Conservation (phyloP, 306 rosid genomes). For the Oemleria cerasiformis region DNA sequence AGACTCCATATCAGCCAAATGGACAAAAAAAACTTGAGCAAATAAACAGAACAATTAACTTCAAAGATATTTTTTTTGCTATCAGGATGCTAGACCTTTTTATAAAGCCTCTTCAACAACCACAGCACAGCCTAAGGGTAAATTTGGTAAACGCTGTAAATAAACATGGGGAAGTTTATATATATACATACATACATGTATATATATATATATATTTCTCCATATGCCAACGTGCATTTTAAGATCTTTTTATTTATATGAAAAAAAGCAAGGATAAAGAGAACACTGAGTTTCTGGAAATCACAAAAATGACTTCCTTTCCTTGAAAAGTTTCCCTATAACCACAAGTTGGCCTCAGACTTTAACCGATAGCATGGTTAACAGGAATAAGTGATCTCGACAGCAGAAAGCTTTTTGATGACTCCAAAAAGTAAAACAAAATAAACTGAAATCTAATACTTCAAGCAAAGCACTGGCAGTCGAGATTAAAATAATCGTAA, state of each 20-base stretch:
- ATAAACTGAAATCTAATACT: background rate
- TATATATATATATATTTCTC: background rate
- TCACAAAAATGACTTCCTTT: conserved; percentile 3
- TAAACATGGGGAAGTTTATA: background rate
- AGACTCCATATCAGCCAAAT: background rate
- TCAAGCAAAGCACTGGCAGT: background rate
- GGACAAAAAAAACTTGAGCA: background rate
- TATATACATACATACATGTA: too few relatives aligned
- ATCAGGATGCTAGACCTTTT: background rate
- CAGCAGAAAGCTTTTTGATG: background rate
- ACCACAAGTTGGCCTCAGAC: background rate
- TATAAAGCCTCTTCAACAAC: background rate
- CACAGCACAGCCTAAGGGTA: background rate
- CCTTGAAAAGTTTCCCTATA: background rate
- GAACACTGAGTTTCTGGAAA: background rate
- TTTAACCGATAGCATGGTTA: background rate
- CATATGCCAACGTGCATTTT: background rate
- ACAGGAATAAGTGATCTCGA: background rate
- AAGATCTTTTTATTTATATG: background rate
- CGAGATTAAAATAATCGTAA: background rate
- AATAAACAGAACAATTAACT: too few relatives aligned
- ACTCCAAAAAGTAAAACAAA: background rate
- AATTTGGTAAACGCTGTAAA: background rate
- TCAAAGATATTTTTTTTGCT: too few relatives aligned
- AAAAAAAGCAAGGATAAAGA: background rate